phyloP scores from a whole-genome alignment of 2,329 filamentous ascomycete genomes.

The Botrytis medusae region DNA sequence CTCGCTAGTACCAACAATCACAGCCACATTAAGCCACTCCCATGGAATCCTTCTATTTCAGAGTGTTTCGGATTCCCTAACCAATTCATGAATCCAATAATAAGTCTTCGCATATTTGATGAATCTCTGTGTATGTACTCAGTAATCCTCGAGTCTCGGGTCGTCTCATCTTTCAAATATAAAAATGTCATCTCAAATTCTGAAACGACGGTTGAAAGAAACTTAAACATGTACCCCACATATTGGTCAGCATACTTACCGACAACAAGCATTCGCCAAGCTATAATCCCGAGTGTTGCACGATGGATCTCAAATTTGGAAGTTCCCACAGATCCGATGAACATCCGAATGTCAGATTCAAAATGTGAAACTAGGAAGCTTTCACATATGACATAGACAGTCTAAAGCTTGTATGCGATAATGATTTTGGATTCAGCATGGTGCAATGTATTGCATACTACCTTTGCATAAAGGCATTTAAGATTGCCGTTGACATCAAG shows the following conservation, averaged over 20 bases:
- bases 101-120: neutral
- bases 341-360: neutral
- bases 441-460: neutral
- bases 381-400: neutral
- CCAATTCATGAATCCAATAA: neutral
- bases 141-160: neutral
- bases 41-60: neutral
- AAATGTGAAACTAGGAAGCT: neutral
- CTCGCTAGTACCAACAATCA: neutral
- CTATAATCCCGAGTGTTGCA: neutral
- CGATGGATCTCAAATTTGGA: neutral
- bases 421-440: neutral
- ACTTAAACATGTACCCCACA: neutral
- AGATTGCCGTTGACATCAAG: neutral
- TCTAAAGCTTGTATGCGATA: neutral
- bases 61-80: neutral
- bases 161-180: neutral
- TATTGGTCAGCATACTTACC: neutral
- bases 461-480: neutral
- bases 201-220: neutral
- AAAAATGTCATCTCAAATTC: neutral
- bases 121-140: neutral
- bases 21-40: slow-evolving; percentile 8
- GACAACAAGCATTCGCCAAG: slow-evolving; percentile 14
- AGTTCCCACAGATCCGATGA: neutral